Conservation (phyloP, 441 rosid genomes). For the Cnidoscolus chayamansa region DNA sequence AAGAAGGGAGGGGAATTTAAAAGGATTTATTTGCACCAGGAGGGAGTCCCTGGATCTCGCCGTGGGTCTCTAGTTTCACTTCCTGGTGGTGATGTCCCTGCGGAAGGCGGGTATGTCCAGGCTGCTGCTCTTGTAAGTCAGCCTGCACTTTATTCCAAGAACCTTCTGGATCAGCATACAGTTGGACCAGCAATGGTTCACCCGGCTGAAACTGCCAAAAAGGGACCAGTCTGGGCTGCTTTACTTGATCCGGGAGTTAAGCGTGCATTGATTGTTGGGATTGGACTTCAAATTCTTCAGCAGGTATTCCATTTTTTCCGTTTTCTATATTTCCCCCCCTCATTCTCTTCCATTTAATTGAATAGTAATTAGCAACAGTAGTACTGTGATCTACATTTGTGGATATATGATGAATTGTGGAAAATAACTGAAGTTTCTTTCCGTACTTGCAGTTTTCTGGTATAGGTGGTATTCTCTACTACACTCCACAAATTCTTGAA, state of each 20-base stretch:
- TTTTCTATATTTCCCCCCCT: not conserved
- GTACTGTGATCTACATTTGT: not conserved
- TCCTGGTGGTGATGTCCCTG: slow-evolving; percentile 46
- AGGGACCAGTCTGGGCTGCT: slow-evolving; percentile 65
- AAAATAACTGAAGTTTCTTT: not conserved
- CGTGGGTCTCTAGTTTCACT: slow-evolving; percentile 63
- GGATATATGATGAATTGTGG: not conserved
- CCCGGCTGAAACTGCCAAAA: slow-evolving; percentile 53
- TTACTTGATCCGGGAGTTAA: slow-evolving; percentile 75
- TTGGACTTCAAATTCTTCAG: slow-evolving; percentile 81
- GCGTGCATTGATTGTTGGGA: slow-evolving; percentile 71
- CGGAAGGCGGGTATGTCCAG: slow-evolving; percentile 49
- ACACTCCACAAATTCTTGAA: slow-evolving; percentile 96
- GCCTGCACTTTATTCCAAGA: slow-evolving; percentile 60
- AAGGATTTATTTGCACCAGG: slow-evolving; percentile 81
- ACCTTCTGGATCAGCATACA: slow-evolving; percentile 56
- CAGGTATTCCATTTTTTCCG: slow-evolving; percentile 42
- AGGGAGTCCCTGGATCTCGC: slow-evolving; percentile 54
- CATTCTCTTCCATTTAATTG: not conserved
- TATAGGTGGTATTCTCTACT: slow-evolving; percentile 94
- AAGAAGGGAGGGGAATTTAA: slow-evolving; percentile 86
- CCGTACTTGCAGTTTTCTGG: slow-evolving; percentile 66
- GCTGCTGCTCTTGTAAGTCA: slow-evolving; percentile 84
- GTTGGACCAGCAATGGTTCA: slow-evolving; percentile 86
- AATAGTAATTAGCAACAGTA: not conserved